Evolutionary conservation across 2,329 filamentous ascomycete species (phyloP), one percentile per base, ranked within the genome.

Genomic region (Xylariaceae sp.): DNA sequence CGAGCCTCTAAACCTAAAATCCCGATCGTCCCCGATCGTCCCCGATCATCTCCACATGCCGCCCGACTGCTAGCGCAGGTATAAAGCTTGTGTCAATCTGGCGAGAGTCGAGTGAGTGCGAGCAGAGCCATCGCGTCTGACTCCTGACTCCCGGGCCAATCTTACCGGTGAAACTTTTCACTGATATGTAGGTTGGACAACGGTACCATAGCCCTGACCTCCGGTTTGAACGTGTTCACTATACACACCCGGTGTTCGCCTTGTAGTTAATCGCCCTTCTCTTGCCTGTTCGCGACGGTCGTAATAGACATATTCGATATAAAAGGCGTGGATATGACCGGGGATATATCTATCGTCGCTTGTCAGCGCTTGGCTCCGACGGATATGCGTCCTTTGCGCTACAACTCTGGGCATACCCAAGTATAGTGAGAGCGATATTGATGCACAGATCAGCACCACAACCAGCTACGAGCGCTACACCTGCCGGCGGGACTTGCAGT

Each of bases 261-360:
- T 78, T 6, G 76, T 73, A 26, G 78, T 73, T 56, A 77, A 76
- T 8, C 76, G 74, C 4, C 87, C 87, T 35, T 80, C 74, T 45
- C 76, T 72, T 2, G 79, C 77, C 67, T 85, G 80, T 62, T 89
- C 84, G 51, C 78, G 80, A 40, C 86, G 86, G 65, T 89, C 82
- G 70, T 86, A 92, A 74, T 91, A 95, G 59, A 95, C 77, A 69
- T 91, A 95, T 71, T 91, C 84, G 58, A 90, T 62, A 69, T 91
- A 94, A 70, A 91, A 91, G 43, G 88, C 88, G 68, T 91, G 85
- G 42, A 92, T 80, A 62, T 90, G 85, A 6, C 88, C 89, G 0
- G 89, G 89, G 49, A 94, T 72, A 69, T 86, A 88, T n/a, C 82
- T 83, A 56, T 44, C 19, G 32, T 39, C 8, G 19, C 27, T 30